Base-by-base conservation (phyloP, 2,329 filamentous ascomycete species). In the Hymenoscyphus fructigenus region DNA sequence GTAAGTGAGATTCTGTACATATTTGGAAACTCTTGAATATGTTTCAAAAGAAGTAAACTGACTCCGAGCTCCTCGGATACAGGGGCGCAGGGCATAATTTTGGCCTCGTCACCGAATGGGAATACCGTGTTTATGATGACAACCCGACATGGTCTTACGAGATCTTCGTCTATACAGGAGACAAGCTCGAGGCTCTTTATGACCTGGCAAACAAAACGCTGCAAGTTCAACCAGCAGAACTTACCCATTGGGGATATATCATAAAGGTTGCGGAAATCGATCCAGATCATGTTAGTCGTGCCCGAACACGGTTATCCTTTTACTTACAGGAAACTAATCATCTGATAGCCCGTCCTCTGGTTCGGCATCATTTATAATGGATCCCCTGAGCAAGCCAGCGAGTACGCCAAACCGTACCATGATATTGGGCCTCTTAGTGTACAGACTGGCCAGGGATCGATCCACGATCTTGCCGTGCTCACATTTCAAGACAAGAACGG, bases 81-180 rank as follows among this genome's bases (percentile, higher is more conserved):
- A n/a, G 78, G 59, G 85, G 85, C 4, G 85, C 84, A 1, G 85
- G 84, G 0, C 82, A 85, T 65, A 87, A 86, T 73, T 86, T 87
- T 65, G 85, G 84, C 50, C 80, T 87, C 61, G 81, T 86, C 17
- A 84, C 81, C 1, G 79, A 78, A 1, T 74, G 81, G 10, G 80
- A 77, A 0, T 75, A 76, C 20, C 81, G 82, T 70, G 78, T 85
- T 59, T 83, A 82, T 68, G 78, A 82, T 66, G 77, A 78, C 38
- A 61, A 75, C 69, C 66, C 65, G 29, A 72, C 75, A 59, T 81
- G 77, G 73, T 77, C 78, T 5, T 76, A 79, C 58, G 75, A 79
- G 64, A 80, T 76, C 0, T 74, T 84, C 38, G 75, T 78, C 26
- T 84, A 81, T 66, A 78, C 75, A 4, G 79, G 81, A 0, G 80